Conservation (phyloP, 2,329 filamentous ascomycete genomes). For the Epichloe uncinata region DNA sequence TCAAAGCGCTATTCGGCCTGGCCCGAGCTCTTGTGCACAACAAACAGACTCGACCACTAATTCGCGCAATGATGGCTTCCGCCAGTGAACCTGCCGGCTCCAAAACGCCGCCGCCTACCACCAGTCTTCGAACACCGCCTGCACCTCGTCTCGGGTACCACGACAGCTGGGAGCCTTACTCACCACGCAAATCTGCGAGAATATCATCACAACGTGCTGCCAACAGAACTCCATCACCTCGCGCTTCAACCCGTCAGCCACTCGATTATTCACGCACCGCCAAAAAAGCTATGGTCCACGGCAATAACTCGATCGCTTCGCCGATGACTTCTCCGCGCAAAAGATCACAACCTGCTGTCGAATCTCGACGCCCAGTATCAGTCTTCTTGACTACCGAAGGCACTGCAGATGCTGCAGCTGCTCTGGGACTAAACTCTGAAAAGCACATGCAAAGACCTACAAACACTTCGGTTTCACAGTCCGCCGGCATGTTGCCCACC, state of each 20-base stretch:
- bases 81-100: conserved; percentile 4
- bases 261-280: conserved; percentile 19
- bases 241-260: conserved; percentile 20
- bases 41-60: background rate
- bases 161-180: conserved; percentile 61
- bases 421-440: conserved; percentile 23
- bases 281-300: conserved; percentile 18
- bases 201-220: conserved; percentile 41
- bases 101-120: conserved; percentile 46
- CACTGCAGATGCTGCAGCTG: conserved; percentile 28
- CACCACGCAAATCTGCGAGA: conserved; percentile 55
- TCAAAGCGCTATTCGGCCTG: background rate
- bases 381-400: conserved; percentile 30
- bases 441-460: conserved; percentile 14
- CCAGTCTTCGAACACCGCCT: conserved; percentile 49
- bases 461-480: conserved; percentile 18
- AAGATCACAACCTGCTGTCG: conserved; percentile 33
- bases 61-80: conserved; percentile 16
- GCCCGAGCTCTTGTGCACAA: background rate
- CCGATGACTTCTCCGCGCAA: conserved; percentile 36
- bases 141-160: conserved; percentile 54
- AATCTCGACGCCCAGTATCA: conserved; percentile 34
- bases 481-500: conserved; percentile 57
- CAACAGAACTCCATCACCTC: conserved; percentile 44
- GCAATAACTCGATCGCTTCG: conserved; percentile 22